Evolutionary conservation across 441 rosid species (phyloP).

Genomic region (Isatis lusitanica): DNA sequence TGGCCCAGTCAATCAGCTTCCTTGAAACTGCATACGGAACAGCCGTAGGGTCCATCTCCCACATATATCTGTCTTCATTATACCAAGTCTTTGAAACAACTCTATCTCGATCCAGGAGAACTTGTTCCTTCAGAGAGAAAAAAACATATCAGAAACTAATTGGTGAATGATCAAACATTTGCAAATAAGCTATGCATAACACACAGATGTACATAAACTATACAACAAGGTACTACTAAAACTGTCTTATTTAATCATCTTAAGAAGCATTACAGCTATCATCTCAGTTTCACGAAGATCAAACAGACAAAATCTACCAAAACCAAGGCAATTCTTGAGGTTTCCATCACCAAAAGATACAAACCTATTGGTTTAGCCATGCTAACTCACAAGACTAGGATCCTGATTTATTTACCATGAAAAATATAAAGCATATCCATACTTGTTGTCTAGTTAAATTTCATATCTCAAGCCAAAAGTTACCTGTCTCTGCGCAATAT

Average conservation of each 20-base stretch:
- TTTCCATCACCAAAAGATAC: constrained; percentile 14
- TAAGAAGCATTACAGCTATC: not conserved
- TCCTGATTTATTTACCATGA: constrained; percentile 11
- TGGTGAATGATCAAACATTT: constrained; percentile 13
- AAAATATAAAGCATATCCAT: constrained; percentile 6
- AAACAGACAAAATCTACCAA: constrained; percentile 22
- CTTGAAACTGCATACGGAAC: constrained; percentile 87
- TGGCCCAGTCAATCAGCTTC: constrained; percentile 73
- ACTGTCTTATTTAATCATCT: not conserved
- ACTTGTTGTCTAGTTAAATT: constrained; percentile 8
- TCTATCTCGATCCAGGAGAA: constrained; percentile 91
- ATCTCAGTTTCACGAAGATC: constrained; percentile 2
- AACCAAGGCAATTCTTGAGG: constrained; percentile 8
- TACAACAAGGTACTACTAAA: not conserved
- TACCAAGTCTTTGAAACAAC: constrained; percentile 89
- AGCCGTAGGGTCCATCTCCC: constrained; percentile 93
- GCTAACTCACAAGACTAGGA: constrained; percentile 12
- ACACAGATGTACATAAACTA: not conserved
- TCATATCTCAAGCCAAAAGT: constrained; percentile 25
- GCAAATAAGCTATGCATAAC: constrained; percentile 21
- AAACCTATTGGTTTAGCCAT: constrained; percentile 5
- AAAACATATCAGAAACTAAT: constrained; percentile 21
- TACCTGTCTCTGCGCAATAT: constrained; percentile 79
- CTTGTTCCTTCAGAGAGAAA: constrained; percentile 58
- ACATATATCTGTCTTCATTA: constrained; percentile 71